A percentile compares a stretch with the other conserved stretches of the same genome.
These are phyloP conservation scores for Cyanodermella asteris DNA, from an alignment of 2,329 filamentous ascomycete genomes.

Conservation along the genomic window DNA sequence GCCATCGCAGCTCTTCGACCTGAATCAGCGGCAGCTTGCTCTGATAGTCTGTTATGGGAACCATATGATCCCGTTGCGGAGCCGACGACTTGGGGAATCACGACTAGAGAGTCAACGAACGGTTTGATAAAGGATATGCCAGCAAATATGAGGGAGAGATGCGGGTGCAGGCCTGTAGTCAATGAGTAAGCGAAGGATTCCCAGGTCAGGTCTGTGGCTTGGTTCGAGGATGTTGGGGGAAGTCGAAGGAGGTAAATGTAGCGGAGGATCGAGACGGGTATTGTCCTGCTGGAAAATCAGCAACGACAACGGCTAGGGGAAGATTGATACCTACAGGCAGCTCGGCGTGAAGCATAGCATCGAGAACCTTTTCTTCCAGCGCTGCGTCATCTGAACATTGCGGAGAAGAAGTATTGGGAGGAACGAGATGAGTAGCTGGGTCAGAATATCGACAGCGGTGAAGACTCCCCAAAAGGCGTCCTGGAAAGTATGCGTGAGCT, in stretches of 20 bases:
- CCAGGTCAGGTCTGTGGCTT: constrained; percentile 1
- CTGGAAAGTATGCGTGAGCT: neutral
- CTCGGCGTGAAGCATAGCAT: neutral
- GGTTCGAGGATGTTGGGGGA: neutral
- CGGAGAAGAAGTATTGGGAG: neutral
- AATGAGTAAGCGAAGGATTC: neutral
- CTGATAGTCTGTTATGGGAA: no score
- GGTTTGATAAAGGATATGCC: constrained; percentile 3
- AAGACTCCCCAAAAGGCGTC: constrained; percentile 2
- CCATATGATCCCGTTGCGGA: no score
- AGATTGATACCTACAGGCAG: neutral
- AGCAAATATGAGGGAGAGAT: constrained; percentile 1
- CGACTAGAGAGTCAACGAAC: constrained; percentile 1
- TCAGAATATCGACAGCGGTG: neutral
- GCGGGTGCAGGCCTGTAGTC: neutral
- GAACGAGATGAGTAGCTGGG: neutral
- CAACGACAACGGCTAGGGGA: neutral
- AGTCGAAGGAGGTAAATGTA: constrained; percentile 1
- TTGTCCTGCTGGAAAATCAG: constrained; percentile 1
- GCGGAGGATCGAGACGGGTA: constrained; percentile 2
- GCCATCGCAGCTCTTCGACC: no score
- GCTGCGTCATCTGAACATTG: neutral
- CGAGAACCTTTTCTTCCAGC: neutral
- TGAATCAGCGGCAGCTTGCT: no score
- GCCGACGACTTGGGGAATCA: no score